Conservation (phyloP, 228 moss, liverwort and hornwort species). For the Sphagnum fallax region DNA sequence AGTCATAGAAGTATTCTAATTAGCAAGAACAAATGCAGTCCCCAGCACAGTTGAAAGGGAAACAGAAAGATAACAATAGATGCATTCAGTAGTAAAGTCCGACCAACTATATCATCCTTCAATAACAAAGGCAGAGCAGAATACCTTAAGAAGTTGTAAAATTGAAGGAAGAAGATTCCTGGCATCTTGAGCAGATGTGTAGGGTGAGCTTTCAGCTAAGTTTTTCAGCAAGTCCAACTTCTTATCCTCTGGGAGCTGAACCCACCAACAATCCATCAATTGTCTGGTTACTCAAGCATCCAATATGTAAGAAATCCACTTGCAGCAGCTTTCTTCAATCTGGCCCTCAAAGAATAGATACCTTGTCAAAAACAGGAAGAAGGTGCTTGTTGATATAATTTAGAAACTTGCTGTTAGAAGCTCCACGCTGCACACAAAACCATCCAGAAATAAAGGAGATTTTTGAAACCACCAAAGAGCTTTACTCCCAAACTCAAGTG, state of each 20-base stretch:
- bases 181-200: constrained; percentile 88
- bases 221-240: constrained; percentile 81
- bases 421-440: constrained; percentile 70
- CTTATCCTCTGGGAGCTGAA: constrained; percentile 89
- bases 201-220: constrained; percentile 91
- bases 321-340: not conserved
- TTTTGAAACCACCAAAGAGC: too few species aligned
- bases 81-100: too few species aligned
- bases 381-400: constrained; percentile 98
- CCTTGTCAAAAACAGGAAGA: constrained; percentile 95
- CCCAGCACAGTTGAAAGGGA: too few species aligned
- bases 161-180: constrained; percentile 74
- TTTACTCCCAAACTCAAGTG: too few species aligned
- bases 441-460: not conserved
- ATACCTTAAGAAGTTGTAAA: constrained; percentile 74
- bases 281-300: not conserved
- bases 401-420: constrained; percentile 94
- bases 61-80: too few species aligned
- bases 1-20: too few species aligned
- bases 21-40: too few species aligned
- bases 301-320: not conserved
- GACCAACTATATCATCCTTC: too few species aligned
- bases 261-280: not conserved
- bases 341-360: constrained; percentile 12
- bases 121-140: too few species aligned